Evolutionary conservation across 192 early-diverging fungal genomes (phyloP).

Genomic region (Lobosporangium transversale): DNA sequence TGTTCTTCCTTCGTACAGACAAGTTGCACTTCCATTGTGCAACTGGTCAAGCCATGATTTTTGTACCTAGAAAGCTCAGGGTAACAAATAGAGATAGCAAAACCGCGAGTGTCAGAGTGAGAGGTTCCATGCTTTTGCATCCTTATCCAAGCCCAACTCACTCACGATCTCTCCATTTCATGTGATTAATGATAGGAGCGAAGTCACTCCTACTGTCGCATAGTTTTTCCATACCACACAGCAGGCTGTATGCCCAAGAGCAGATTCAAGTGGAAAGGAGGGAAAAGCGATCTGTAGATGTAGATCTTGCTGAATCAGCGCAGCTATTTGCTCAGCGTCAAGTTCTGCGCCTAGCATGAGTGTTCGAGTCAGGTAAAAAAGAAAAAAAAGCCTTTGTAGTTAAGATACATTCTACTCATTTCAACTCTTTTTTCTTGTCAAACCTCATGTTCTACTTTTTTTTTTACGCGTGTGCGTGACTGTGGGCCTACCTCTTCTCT

Average conservation of each 20-base stretch:
- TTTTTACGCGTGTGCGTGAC: no score
- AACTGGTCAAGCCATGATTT: slow-evolving; percentile 48
- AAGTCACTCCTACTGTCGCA: no score
- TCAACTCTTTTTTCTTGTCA: no score
- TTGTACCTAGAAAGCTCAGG: slow-evolving; percentile 13
- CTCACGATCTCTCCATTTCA: no score
- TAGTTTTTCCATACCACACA: slow-evolving; percentile 58
- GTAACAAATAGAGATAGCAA: background rate
- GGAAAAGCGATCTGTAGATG: slow-evolving; percentile 66
- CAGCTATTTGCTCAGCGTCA: slow-evolving; percentile 32
- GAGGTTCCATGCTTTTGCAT: no score
- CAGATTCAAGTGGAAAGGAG: slow-evolving; percentile 58
- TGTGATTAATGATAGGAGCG: no score
- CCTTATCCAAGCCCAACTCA: no score
- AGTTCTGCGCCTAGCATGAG: slow-evolving; percentile 46
- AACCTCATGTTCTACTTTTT: no score
- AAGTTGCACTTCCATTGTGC: slow-evolving; percentile 28
- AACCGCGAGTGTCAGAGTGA: background rate
- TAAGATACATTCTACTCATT: no score
- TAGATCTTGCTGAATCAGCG: slow-evolving; percentile 61
- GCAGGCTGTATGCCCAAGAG: slow-evolving; percentile 59
- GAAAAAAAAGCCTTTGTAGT: no score
- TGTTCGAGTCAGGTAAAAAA: background rate
- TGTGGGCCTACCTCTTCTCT: no score
- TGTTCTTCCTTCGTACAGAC: slow-evolving; percentile 5